A percentile compares a stretch with the other conserved stretches of the same genome.
phyloP scores from a whole-genome alignment of 768 basidiomycete species.

The Suillus subluteus region DNA sequence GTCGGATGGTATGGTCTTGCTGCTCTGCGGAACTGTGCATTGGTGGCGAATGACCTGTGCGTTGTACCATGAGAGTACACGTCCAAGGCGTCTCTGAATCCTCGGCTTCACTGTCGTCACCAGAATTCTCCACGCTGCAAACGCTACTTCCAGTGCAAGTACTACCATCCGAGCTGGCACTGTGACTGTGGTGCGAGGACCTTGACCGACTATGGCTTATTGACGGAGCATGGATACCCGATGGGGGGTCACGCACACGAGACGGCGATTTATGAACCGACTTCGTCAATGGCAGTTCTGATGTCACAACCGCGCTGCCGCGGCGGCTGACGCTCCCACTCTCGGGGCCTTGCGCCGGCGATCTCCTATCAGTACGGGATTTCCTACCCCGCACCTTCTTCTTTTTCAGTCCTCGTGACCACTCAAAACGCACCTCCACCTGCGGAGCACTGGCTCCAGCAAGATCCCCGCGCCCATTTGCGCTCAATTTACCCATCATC shows the following conservation, averaged over 20 bases:
- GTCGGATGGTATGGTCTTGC: constrained; percentile 27
- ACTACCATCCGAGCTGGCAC: constrained; percentile 38
- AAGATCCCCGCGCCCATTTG: constrained; percentile 27
- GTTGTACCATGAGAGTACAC: constrained; percentile 75
- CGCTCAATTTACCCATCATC: constrained; percentile 43
- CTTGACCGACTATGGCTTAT: constrained; percentile 42
- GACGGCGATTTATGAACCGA: constrained; percentile 13
- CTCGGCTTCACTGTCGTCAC: constrained; percentile 89
- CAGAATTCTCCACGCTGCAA: constrained; percentile 48
- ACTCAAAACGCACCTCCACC: constrained; percentile 80
- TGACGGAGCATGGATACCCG: constrained; percentile 6
- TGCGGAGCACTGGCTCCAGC: constrained; percentile 27
- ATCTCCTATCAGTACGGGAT: constrained; percentile 24
- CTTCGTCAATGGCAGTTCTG: constrained; percentile 14
- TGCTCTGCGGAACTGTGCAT: constrained; percentile 14
- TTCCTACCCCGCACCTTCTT: constrained; percentile 23
- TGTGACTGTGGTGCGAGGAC: constrained; percentile 45
- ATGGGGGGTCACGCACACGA: constrained; percentile 16
- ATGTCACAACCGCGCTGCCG: constrained; percentile 21
- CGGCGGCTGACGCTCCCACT: constrained; percentile 20
- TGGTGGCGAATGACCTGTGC: constrained; percentile 32
- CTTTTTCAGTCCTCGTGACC: constrained; percentile 52
- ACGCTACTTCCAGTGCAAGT: constrained; percentile 26
- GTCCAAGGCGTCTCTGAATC: constrained; percentile 97
- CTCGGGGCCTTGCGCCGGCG: constrained; percentile 11